phyloP scores from a whole-genome alignment of 2,329 filamentous ascomycete species.

The Cryphonectria carpinicola region DNA sequence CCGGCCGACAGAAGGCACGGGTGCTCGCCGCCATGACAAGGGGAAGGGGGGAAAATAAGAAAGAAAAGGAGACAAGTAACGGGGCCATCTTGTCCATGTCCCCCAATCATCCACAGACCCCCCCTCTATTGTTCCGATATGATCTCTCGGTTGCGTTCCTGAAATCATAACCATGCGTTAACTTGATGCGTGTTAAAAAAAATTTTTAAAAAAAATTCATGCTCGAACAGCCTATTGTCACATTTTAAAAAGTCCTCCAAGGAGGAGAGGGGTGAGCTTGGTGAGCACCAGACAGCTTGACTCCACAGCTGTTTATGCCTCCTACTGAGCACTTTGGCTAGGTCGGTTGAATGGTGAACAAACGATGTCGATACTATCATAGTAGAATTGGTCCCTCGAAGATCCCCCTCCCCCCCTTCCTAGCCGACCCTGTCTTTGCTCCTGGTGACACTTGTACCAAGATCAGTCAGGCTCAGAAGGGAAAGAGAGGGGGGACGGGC shows the following conservation, averaged over 20 bases:
- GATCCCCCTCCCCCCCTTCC: too few species aligned
- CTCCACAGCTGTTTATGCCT: neutral
- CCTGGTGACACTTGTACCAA: conserved; percentile 18
- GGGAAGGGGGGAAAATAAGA: neutral
- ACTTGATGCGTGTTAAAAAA: conserved; percentile 9
- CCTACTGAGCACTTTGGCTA: neutral
- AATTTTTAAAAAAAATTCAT: neutral
- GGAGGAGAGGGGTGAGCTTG: neutral
- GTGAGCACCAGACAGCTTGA: neutral
- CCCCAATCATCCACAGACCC: neutral
- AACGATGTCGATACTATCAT: neutral
- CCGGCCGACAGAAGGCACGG: conserved; percentile 17
- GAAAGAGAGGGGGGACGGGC: too few species aligned
- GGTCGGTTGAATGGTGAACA: neutral
- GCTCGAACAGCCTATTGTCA: neutral
- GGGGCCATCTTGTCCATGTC: neutral
- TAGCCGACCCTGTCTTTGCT: conserved; percentile 23
- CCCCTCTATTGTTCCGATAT: neutral
- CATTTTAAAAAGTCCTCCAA: neutral
- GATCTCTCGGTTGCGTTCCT: neutral
- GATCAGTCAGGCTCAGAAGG: conserved; percentile 3
- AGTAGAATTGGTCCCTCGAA: neutral
- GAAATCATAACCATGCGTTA: neutral
- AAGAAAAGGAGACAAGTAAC: neutral
- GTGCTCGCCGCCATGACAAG: neutral